Evolutionary conservation across 1,139 yeast genomes (phyloP).

Genomic region (Pichia cactophila): DNA sequence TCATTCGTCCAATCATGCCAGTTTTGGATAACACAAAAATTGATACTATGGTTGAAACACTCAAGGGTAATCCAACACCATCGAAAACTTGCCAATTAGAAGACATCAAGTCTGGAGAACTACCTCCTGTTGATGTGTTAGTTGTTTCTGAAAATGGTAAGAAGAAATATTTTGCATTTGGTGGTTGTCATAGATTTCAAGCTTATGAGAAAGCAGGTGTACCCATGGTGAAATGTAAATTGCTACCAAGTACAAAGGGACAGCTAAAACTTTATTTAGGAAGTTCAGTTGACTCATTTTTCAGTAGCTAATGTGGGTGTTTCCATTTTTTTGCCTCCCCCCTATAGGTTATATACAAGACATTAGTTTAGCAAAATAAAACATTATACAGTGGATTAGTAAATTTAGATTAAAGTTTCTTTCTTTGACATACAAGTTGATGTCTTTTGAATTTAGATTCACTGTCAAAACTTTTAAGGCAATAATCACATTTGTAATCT

Average conservation of each 20-base stretch:
- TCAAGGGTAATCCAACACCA: slow-evolving; percentile 55
- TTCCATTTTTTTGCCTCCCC: no score
- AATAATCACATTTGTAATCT: slow-evolving; percentile 41
- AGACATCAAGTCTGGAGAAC: slow-evolving; percentile 51
- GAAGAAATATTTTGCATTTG: slow-evolving; percentile 67
- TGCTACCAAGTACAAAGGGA: slow-evolving; percentile 60
- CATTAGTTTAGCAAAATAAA: background rate
- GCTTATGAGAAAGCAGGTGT: slow-evolving; percentile 54
- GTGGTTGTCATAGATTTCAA: slow-evolving; percentile 80
- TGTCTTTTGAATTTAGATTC: slow-evolving; percentile 38
- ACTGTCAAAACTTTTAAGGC: slow-evolving; percentile 46
- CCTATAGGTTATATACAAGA: background rate
- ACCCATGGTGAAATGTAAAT: slow-evolving; percentile 51
- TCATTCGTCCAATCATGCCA: slow-evolving; percentile 77
- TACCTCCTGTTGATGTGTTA: slow-evolving; percentile 74
- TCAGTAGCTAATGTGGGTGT: slow-evolving; percentile 5
- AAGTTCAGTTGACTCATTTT: slow-evolving; percentile 44
- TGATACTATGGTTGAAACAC: slow-evolving; percentile 70
- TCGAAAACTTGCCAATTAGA: slow-evolving; percentile 56
- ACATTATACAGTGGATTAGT: background rate
- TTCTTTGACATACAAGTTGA: slow-evolving; percentile 22
- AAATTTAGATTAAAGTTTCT: background rate
- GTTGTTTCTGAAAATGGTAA: slow-evolving; percentile 56
- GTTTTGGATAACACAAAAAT: slow-evolving; percentile 67
- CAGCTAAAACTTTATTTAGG: slow-evolving; percentile 61